Evolutionary conservation across 2,329 filamentous ascomycete genomes (phyloP).

Genomic region (Beauveria sp.): DNA sequence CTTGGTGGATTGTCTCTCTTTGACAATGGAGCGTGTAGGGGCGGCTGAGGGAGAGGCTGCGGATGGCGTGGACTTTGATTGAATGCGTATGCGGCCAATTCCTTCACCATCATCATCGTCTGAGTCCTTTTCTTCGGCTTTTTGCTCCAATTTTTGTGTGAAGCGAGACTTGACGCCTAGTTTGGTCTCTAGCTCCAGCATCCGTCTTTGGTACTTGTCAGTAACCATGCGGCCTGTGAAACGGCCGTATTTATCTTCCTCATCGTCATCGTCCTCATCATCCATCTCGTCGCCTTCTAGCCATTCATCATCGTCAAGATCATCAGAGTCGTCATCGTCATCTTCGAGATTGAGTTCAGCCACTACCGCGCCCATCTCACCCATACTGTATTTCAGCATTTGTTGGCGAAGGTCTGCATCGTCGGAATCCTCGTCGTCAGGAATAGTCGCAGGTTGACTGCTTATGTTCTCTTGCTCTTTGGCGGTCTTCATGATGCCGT

Average conservation of each 20-base stretch:
- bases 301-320: conserved; percentile 45
- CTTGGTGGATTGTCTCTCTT: conserved; percentile 19
- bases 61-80: conserved; percentile 15
- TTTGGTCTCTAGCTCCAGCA: conserved; percentile 77
- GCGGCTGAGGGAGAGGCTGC: conserved; percentile 14
- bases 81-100: conserved; percentile 47
- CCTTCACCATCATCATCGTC: conserved; percentile 38
- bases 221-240: conserved; percentile 59
- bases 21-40: conserved; percentile 27
- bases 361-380: conserved; percentile 84
- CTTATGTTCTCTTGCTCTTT: conserved; percentile 44
- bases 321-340: conserved; percentile 45
- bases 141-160: conserved; percentile 47
- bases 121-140: conserved; percentile 28
- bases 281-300: conserved; percentile 46
- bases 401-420: conserved; percentile 74
- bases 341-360: conserved; percentile 84
- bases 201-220: conserved; percentile 69
- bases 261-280: conserved; percentile 50
- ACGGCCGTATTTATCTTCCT: conserved; percentile 70
- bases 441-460: conserved; percentile 45
- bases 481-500: conserved; percentile 49
- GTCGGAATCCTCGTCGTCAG: conserved; percentile 68
- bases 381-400: conserved; percentile 85
- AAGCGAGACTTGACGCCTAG: conserved; percentile 52